Evolutionary conservation across 2,329 filamentous ascomycete genomes (phyloP).

Genomic region (Xenosphaeropsis pyriputrescens): DNA sequence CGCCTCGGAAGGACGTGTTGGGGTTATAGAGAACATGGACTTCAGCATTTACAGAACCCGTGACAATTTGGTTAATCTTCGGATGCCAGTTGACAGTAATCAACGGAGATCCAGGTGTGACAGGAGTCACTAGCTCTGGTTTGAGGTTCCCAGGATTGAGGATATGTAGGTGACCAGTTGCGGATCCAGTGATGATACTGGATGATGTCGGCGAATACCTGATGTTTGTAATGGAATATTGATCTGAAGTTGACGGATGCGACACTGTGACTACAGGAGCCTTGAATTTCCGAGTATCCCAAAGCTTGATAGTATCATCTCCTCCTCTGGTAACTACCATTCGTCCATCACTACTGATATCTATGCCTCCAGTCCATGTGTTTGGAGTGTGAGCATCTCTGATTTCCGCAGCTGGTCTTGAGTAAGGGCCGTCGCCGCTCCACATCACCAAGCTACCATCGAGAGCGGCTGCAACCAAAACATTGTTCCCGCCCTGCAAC

Average conservation of each 20-base stretch:
- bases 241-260: slow-evolving; percentile 69
- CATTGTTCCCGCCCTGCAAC: slow-evolving; percentile 59
- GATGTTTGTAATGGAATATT: slow-evolving; percentile 77
- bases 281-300: slow-evolving; percentile 96
- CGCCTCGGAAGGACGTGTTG: slow-evolving; percentile 64
- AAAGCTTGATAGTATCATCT: slow-evolving; percentile 86
- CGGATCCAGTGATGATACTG: slow-evolving; percentile 79
- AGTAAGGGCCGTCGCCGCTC: slow-evolving; percentile 74
- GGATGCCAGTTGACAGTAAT: slow-evolving; percentile 84
- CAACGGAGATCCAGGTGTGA: slow-evolving; percentile 74
- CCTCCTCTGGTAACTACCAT: slow-evolving; percentile 84
- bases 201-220: slow-evolving; percentile 74
- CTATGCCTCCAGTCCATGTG: slow-evolving; percentile 85
- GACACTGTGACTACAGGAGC: slow-evolving; percentile 66
- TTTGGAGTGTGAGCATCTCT: slow-evolving; percentile 66
- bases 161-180: slow-evolving; percentile 76
- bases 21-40: slow-evolving; percentile 87
- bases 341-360: slow-evolving; percentile 80
- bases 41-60: slow-evolving; percentile 81
- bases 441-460: slow-evolving; percentile 91
- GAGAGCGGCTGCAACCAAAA: slow-evolving; percentile 69
- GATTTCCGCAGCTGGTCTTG: slow-evolving; percentile 70
- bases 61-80: slow-evolving; percentile 91
- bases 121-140: slow-evolving; percentile 70
- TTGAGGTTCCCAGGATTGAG: slow-evolving; percentile 83